Evolutionary conservation across 345 rosid species (phyloP).

Genomic region (Limnanthes douglasii): DNA sequence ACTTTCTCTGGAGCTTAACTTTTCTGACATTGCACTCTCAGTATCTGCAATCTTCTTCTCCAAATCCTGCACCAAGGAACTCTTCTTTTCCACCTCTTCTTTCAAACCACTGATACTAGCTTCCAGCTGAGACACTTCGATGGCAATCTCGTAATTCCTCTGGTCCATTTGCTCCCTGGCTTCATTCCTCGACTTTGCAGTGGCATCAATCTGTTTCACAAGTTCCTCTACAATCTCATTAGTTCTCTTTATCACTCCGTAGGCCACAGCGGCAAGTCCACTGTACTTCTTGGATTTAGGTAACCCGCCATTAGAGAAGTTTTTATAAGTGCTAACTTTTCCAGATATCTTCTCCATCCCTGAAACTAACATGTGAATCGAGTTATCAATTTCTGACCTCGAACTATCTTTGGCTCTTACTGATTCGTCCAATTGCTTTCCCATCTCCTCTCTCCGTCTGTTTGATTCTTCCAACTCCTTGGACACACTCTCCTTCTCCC

Average conservation of each 20-base stretch:
- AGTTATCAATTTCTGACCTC: slow-evolving; percentile 64
- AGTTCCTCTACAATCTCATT: slow-evolving; percentile 95
- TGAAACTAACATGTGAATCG: slow-evolving; percentile 77
- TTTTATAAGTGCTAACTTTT: slow-evolving; percentile 64
- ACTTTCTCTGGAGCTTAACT: slow-evolving; percentile 28
- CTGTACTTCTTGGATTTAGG: slow-evolving; percentile 73
- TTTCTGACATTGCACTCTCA: slow-evolving; percentile 37
- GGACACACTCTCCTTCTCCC: slow-evolving; percentile 43
- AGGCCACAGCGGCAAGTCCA: slow-evolving; percentile 67
- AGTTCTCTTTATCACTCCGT: slow-evolving; percentile 86
- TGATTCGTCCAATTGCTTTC: slow-evolving; percentile 42
- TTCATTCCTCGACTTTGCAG: slow-evolving; percentile 60
- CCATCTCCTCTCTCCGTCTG: slow-evolving; percentile 37
- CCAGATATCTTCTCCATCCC: slow-evolving; percentile 94
- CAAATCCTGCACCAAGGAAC: slow-evolving; percentile 28
- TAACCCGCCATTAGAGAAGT: slow-evolving; percentile 53
- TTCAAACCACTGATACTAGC: slow-evolving; percentile 59
- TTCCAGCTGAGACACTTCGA: slow-evolving; percentile 96
- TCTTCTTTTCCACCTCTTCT: slow-evolving; percentile 57
- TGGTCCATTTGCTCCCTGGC: slow-evolving; percentile 90
- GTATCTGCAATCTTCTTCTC: slow-evolving; percentile 34
- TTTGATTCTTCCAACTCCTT: slow-evolving; percentile 34
- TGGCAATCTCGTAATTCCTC: slow-evolving; percentile 93
- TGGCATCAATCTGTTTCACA: slow-evolving; percentile 44
- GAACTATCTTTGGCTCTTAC: slow-evolving; percentile 44